A percentile compares a stretch with the other conserved stretches of the same genome.
Conservation (phyloP, 495 filamentous ascomycete genomes). For the Penicillium silybi region DNA sequence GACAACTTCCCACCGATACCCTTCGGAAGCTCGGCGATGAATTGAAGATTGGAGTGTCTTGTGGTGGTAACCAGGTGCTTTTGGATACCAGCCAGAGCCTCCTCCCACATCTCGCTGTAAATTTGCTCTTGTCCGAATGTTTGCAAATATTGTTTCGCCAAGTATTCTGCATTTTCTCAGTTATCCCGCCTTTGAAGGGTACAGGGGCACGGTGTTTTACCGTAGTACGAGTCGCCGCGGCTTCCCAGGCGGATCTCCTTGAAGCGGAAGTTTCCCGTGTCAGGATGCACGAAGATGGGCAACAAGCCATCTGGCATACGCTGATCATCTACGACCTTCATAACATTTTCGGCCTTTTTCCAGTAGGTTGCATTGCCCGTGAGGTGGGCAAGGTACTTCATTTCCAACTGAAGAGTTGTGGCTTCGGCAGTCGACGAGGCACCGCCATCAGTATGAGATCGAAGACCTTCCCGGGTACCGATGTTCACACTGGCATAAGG, state of each 20-base stretch:
- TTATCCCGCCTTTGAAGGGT: not conserved
- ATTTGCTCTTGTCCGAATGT: slow-evolving; percentile 71
- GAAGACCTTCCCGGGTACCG: slow-evolving; percentile 57
- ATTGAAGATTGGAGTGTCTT: slow-evolving; percentile 64
- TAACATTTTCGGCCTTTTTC: slow-evolving; percentile 77
- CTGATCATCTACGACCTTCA: slow-evolving; percentile 76
- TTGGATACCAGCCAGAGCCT: slow-evolving; percentile 71
- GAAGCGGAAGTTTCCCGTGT: slow-evolving; percentile 62
- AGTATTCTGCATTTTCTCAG: slow-evolving; percentile 48
- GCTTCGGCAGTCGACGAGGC: slow-evolving; percentile 84
- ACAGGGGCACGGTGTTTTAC: not conserved
- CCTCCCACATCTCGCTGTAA: slow-evolving; percentile 77
- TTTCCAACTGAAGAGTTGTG: slow-evolving; percentile 77
- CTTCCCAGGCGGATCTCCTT: slow-evolving; percentile 79
- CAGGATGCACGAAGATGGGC: slow-evolving; percentile 74
- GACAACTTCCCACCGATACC: slow-evolving; percentile 58
- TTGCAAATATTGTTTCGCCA: slow-evolving; percentile 86
- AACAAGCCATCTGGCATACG: slow-evolving; percentile 66
- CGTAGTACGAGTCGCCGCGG: slow-evolving; percentile 83
- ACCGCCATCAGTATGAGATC: slow-evolving; percentile 69
- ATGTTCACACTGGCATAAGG: slow-evolving; percentile 80
- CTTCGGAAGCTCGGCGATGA: slow-evolving; percentile 70
- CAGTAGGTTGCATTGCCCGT: slow-evolving; percentile 79
- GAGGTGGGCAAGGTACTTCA: slow-evolving; percentile 82
- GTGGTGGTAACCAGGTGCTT: slow-evolving; percentile 81